Percentiles rank a stretch among this genome's conserved stretches.
Conservation (phyloP, 1,284 basidiomycete genomes). For the Coriolopsis trogii region DNA sequence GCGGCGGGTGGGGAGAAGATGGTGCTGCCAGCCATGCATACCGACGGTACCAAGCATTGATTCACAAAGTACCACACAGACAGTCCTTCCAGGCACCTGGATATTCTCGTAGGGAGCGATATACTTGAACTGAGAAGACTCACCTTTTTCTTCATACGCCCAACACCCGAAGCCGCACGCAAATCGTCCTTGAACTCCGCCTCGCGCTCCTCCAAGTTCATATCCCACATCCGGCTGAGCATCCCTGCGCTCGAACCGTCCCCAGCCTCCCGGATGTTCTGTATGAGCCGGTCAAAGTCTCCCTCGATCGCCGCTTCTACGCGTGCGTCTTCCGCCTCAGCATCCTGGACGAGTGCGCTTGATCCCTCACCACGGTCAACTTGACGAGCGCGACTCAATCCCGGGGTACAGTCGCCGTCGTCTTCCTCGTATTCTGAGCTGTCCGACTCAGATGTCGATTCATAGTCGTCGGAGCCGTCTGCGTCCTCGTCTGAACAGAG, state of each 20-base stretch:
- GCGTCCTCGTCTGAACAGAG: constrained; percentile 13
- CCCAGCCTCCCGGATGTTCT: constrained; percentile 58
- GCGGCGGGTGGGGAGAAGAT: no score
- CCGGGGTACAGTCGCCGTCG: neutral
- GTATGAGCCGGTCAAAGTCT: constrained; percentile 55
- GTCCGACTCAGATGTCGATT: constrained; percentile 10
- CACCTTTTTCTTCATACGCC: constrained; percentile 53
- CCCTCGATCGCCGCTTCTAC: constrained; percentile 35
- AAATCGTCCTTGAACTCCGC: constrained; percentile 71
- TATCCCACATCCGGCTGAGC: constrained; percentile 69
- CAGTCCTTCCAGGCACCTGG: no score
- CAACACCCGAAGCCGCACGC: constrained; percentile 70
- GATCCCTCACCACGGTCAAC: neutral
- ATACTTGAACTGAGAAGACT: constrained; percentile 11
- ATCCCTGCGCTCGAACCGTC: constrained; percentile 47
- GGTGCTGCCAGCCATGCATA: no score
- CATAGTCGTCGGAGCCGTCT: constrained; percentile 14
- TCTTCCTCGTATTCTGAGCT: neutral
- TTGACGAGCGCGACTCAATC: neutral
- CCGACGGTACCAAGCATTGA: no score
- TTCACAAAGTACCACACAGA: no score
- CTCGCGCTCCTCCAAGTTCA: constrained; percentile 65
- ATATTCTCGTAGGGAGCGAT: neutral
- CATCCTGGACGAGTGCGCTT: neutral
- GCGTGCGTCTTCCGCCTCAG: constrained; percentile 17